Conservation (phyloP, 2,329 filamentous ascomycete genomes). For the Pseudogymnoascus sp. region DNA sequence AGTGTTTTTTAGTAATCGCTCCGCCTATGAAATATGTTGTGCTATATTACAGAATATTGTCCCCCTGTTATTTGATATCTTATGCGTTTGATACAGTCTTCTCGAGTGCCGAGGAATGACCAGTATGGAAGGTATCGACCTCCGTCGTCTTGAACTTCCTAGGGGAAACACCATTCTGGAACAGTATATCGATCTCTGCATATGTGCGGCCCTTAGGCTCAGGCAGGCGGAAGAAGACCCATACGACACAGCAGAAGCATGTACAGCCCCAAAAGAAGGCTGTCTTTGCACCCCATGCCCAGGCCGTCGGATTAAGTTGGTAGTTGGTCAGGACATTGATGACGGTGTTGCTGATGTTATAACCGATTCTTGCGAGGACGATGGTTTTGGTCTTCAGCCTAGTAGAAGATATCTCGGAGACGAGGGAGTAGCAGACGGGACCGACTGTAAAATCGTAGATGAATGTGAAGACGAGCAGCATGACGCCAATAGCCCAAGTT, state of each 20-base stretch:
- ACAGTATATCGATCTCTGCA: slow-evolving; percentile 42
- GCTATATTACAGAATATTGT: not conserved
- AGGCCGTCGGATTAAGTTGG: slow-evolving; percentile 35
- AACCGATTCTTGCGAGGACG: slow-evolving; percentile 34
- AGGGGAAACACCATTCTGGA: slow-evolving; percentile 31
- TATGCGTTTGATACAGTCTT: not conserved
- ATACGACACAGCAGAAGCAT: slow-evolving; percentile 33
- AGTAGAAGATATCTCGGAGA: slow-evolving; percentile 37
- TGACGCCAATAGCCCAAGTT: slow-evolving; percentile 35
- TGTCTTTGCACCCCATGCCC: slow-evolving; percentile 33
- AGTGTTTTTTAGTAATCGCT: not conserved
- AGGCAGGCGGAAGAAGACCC: slow-evolving; percentile 35
- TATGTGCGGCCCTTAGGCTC: slow-evolving; percentile 40
- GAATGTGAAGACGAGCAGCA: slow-evolving; percentile 34
- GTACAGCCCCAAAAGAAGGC: slow-evolving; percentile 37
- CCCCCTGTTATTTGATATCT: not conserved
- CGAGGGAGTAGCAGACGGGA: slow-evolving; percentile 37
- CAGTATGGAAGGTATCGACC: not conserved
- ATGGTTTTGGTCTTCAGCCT: slow-evolving; percentile 36
- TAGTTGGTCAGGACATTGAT: slow-evolving; percentile 27
- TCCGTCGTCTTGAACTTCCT: slow-evolving; percentile 21
- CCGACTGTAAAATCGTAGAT: slow-evolving; percentile 33
- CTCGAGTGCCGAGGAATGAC: not conserved
- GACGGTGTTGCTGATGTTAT: slow-evolving; percentile 32
- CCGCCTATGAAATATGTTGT: not conserved